Evolutionary conservation across 1,139 yeast genomes (phyloP).

Genomic region (Fermentozyma sake): DNA sequence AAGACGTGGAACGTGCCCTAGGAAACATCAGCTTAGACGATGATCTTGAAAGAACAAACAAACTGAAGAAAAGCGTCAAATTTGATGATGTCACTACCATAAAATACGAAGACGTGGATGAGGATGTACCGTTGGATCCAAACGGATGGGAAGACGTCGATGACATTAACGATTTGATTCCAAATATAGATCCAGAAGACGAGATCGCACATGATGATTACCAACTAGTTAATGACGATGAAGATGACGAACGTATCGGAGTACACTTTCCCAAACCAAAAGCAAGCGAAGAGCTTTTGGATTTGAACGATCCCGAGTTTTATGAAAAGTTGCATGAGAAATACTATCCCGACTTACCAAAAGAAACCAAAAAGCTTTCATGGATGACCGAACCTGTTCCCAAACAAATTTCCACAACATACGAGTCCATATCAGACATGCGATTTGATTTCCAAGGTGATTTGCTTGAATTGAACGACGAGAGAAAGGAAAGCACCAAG

Average conservation of each 20-base stretch:
- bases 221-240: constrained; percentile 36
- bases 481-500: constrained; percentile 25
- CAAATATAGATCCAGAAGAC: constrained; percentile 15
- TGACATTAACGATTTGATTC: constrained; percentile 29
- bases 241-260: constrained; percentile 26
- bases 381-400: constrained; percentile 82
- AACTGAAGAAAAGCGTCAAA: constrained; percentile 27
- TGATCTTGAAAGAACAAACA: constrained; percentile 8
- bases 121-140: constrained; percentile 21
- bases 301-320: constrained; percentile 72
- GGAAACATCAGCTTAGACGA: constrained; percentile 18
- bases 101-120: constrained; percentile 32
- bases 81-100: constrained; percentile 41
- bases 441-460: constrained; percentile 88
- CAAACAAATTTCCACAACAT: constrained; percentile 38
- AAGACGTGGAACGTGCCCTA: constrained; percentile 37
- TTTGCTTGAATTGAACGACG: constrained; percentile 47
- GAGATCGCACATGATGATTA: constrained; percentile 38
- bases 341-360: constrained; percentile 86
- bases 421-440: constrained; percentile 63
- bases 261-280: constrained; percentile 66
- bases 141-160: constrained; percentile 42
- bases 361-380: constrained; percentile 73
- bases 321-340: constrained; percentile 75
- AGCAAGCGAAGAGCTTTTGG: constrained; percentile 36